Conservation (phyloP, 306 rosid genomes). For the Spatholobus suberectus region DNA sequence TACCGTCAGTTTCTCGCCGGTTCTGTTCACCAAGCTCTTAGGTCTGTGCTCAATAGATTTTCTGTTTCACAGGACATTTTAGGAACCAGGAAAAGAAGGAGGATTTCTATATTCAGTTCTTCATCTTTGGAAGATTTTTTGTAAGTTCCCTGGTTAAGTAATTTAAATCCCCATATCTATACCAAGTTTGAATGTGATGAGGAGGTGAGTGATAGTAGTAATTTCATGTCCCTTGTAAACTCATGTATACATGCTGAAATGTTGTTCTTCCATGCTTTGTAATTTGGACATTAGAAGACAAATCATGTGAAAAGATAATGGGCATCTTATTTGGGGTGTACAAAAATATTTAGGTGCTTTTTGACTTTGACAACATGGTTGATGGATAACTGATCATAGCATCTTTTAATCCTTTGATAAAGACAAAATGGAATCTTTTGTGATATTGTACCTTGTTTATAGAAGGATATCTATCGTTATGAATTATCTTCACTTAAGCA, state of each 20-base stretch:
- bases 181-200: background rate
- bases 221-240: constrained; percentile 30
- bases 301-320: constrained; percentile 9
- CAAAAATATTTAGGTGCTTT: constrained; percentile 15
- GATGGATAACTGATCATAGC: background rate
- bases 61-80: constrained; percentile 60
- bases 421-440: background rate
- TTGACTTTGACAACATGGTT: background rate
- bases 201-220: constrained; percentile 1
- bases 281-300: background rate
- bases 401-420: background rate
- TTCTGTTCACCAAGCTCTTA: constrained; percentile 66
- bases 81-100: constrained; percentile 55
- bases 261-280: constrained; percentile 30
- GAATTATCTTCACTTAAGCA: background rate
- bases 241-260: constrained; percentile 12
- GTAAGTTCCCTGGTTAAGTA: constrained; percentile 29
- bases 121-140: constrained; percentile 53
- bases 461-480: background rate
- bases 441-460: background rate
- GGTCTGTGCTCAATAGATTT: constrained; percentile 63
- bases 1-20: constrained; percentile 55
- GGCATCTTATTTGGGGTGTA: constrained; percentile 4
- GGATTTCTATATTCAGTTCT: constrained; percentile 59
- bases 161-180: background rate